Evolutionary conservation across 768 basidiomycete species (phyloP), one percentile per base, ranked within the genome.

Genomic region (Porpolomopsis calyptriformis): DNA sequence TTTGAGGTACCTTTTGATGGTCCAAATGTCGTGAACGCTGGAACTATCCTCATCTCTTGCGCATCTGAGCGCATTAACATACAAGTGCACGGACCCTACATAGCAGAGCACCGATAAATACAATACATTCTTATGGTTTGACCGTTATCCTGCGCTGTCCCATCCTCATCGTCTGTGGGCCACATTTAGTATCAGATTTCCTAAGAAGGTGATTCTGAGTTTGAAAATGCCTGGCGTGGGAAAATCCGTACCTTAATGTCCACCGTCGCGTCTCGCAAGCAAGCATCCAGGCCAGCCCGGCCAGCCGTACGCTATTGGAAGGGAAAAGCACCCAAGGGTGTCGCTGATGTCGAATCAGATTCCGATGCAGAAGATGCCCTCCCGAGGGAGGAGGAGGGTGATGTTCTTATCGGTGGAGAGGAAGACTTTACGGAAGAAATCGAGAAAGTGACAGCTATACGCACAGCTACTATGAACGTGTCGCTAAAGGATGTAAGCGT

Each of bases 271-370:
- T 53, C 62, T 14, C 73, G 80, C 49, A 89, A 89, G 54, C 76
- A 78, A 49, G 85, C 86, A 6, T 77, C 82, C 18, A 78, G 86
- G n/a, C 72, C 80, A 5, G 74, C 87, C n/a, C 69, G 73, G 43
- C 87, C 91, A 4, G 88, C 78, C 2, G 83, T 77, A 4, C 83
- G 91, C 2, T 93, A 94, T 63, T 87, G 88, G 80, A 85, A 85
- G 54, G 91, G 91, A 46, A 88, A 89, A 54, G 86, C 80, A 0
- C 89, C 89, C 0, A 89, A 87, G 61, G 85, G 85, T 38, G 72
- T 66, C 26, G 66, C 65, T 1, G 77, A 77, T 20, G 62, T 65
- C 33, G 67, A 74, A 18, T 82, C 82, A 4, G 83, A 85, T 52
- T 80, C 79, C 3, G 82, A 82, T 36, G 73, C 75, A 40, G 74